A percentile compares a stretch with the other conserved stretches of the same genome.
These are phyloP conservation scores for Alliaria petiolata DNA, from an alignment of 345 rosid genomes.

Conservation along the genomic window DNA sequence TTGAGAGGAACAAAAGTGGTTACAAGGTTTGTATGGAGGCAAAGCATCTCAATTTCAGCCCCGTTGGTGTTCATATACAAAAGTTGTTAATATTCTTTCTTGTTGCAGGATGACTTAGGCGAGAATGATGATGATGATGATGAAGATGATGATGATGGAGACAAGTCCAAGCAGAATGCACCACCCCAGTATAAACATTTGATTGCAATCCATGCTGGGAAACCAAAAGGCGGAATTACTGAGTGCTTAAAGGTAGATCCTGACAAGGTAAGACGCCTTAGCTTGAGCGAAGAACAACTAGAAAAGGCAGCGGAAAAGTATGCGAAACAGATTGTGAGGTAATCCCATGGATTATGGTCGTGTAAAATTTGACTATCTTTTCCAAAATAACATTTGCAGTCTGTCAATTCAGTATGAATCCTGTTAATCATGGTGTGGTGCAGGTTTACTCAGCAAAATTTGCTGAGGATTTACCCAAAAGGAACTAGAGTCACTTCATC, in stretches of 20 bases:
- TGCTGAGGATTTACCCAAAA: conserved; percentile 70
- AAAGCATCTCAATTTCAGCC: conserved; percentile 1
- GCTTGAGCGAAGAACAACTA: conserved; percentile 54
- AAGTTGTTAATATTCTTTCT: background rate
- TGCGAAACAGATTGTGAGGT: conserved; percentile 46
- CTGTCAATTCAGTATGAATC: background rate
- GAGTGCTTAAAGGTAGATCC: conserved; percentile 50
- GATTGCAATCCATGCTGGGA: conserved; percentile 48
- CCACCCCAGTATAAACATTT: conserved; percentile 40
- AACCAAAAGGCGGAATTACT: conserved; percentile 44
- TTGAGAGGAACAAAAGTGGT: conserved; percentile 19
- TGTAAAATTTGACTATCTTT: background rate
- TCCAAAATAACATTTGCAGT: background rate
- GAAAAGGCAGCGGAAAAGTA: conserved; percentile 42
- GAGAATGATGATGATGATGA: conserved; percentile 35
- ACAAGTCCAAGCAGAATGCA: conserved; percentile 27
- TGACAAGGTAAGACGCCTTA: conserved; percentile 49
- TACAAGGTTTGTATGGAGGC: conserved; percentile 10
- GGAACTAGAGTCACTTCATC: conserved; percentile 62
- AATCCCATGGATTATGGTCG: background rate
- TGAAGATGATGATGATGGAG: conserved; percentile 24
- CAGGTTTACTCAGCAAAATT: conserved; percentile 66
- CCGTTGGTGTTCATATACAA: conserved; percentile 9
- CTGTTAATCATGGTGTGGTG: background rate
- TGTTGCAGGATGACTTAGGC: conserved; percentile 41